A percentile compares a stretch with the other conserved stretches of the same genome.
phyloP scores from a whole-genome alignment of 2,329 filamentous ascomycete species.

The Sclerotinia nivalis region DNA sequence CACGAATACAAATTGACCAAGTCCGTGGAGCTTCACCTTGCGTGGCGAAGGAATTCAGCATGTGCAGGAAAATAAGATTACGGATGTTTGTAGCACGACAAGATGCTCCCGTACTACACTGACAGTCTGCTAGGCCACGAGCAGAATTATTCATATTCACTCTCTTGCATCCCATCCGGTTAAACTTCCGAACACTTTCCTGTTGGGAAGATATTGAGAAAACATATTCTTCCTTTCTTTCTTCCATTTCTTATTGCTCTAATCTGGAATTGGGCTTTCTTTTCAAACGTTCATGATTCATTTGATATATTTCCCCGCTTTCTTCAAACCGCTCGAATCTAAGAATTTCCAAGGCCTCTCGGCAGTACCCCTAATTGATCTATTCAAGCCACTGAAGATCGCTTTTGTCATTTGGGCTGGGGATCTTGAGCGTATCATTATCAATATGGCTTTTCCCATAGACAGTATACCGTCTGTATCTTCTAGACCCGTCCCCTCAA shows the following conservation, averaged over 20 bases:
- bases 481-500: not conserved
- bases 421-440: not conserved
- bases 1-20: not conserved
- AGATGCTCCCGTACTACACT: not conserved
- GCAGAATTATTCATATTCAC: not conserved
- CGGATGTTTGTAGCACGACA: constrained; percentile 1
- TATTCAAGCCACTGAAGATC: constrained; percentile 12
- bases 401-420: not conserved
- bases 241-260: not conserved
- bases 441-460: not conserved
- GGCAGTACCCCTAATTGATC: constrained; percentile 1
- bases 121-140: not conserved
- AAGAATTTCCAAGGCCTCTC: not conserved
- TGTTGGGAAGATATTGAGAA: not conserved
- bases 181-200: not conserved
- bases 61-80: constrained; percentile 16
- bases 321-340: not conserved
- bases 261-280: constrained; percentile 17
- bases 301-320: constrained; percentile 8
- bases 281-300: not conserved
- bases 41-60: not conserved
- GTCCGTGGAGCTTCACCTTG: constrained; percentile 5
- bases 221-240: not conserved
- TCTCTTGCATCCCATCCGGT: not conserved
- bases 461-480: not conserved